These are phyloP conservation scores for Hyaloscypha variabilis DNA, from an alignment of 495 filamentous ascomycete genomes.

Conservation along the genomic window DNA sequence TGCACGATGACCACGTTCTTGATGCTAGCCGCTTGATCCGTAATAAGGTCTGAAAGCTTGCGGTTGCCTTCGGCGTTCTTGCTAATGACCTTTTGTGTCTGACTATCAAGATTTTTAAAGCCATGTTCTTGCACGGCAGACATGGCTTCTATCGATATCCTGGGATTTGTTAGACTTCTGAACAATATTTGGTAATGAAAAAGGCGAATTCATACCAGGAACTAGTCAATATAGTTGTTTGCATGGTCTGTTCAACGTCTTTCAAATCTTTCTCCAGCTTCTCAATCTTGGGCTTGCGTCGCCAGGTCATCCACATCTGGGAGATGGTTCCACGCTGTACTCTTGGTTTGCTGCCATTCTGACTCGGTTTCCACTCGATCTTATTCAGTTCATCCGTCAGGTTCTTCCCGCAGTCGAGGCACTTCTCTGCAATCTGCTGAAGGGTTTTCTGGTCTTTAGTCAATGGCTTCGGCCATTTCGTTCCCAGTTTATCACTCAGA, in stretches of 20 bases:
- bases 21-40: constrained; percentile 8
- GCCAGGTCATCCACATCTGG: background rate
- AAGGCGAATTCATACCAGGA: background rate
- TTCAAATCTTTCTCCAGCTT: background rate
- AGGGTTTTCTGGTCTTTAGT: constrained; percentile 2
- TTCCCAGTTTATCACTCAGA: background rate
- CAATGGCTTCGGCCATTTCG: background rate
- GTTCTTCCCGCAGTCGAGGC: constrained; percentile 2
- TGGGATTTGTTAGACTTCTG: constrained; percentile 3
- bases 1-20: background rate
- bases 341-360: background rate
- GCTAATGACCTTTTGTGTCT: constrained; percentile 7
- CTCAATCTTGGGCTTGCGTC: background rate
- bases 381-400: constrained; percentile 10
- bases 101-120: constrained; percentile 13
- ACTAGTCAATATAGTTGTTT: background rate
- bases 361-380: constrained; percentile 3
- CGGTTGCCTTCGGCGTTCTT: constrained; percentile 6
- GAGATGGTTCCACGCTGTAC: background rate
- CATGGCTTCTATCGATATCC: background rate
- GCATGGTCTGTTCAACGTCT: background rate
- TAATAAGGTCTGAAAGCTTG: constrained; percentile 4
- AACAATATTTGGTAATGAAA: background rate
- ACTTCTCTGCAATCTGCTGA: constrained; percentile 9
- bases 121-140: background rate